A percentile compares a stretch with the other conserved stretches of the same genome.
Evolutionary conservation across 352 stramenopile species (phyloP).

Genomic region (Phytophthora litchii): DNA sequence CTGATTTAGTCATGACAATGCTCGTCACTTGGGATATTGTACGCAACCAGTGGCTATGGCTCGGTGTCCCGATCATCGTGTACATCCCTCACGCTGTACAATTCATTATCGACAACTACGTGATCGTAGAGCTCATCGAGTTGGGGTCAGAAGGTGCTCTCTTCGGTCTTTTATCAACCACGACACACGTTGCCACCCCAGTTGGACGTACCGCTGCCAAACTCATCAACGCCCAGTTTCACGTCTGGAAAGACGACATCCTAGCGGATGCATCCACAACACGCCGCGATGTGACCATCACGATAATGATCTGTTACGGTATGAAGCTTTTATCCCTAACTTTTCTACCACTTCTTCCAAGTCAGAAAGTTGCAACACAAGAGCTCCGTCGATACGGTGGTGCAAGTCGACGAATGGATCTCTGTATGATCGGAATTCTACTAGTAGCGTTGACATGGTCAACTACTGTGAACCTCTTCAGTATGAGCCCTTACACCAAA

Average conservation of each 20-base stretch:
- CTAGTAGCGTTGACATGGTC: conserved; percentile 41
- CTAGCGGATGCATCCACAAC: conserved; percentile 40
- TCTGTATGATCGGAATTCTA: conserved; percentile 40
- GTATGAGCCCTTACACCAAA: conserved; percentile 54
- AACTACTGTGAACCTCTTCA: conserved; percentile 52
- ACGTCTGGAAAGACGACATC: conserved; percentile 53
- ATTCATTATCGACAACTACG: conserved; percentile 63
- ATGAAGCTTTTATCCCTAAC: conserved; percentile 55
- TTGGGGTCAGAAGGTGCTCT: conserved; percentile 49
- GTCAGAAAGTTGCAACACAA: conserved; percentile 50
- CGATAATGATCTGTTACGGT: conserved; percentile 53
- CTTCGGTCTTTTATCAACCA: conserved; percentile 55
- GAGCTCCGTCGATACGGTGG: conserved; percentile 41
- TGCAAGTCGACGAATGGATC: conserved; percentile 36
- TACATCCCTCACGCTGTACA: conserved; percentile 50
- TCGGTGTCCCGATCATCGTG: conserved; percentile 52
- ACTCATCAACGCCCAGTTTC: conserved; percentile 53
- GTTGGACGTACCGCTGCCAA: conserved; percentile 51
- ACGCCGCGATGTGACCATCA: conserved; percentile 59
- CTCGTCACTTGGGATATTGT: conserved; percentile 50
- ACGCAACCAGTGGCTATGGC: conserved; percentile 66
- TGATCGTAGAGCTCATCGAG: conserved; percentile 57
- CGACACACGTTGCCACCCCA: conserved; percentile 46
- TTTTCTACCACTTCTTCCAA: conserved; percentile 50
- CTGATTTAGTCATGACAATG: conserved; percentile 56